A percentile compares a stretch with the other conserved stretches of the same genome.
Evolutionary conservation across 371 early-diverging fungal genomes (phyloP).

Genomic region (Chytridiales sp.): DNA sequence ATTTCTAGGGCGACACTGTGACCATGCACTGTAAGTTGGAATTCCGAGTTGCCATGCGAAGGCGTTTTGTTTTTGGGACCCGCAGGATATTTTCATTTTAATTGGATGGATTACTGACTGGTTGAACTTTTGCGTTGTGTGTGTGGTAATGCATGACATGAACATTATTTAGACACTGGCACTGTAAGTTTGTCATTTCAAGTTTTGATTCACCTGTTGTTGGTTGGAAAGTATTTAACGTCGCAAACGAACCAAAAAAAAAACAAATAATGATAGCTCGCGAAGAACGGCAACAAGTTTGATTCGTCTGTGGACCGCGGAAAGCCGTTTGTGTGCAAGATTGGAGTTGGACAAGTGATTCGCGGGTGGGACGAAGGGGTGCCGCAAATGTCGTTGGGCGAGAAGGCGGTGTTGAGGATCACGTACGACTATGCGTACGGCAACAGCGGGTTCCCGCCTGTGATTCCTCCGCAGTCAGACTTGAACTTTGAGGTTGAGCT

Average conservation of each 20-base stretch:
- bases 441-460: conserved; percentile 39
- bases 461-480: conserved; percentile 70
- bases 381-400: conserved; percentile 73
- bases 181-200: conserved; percentile 31
- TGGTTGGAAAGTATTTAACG: too few relatives aligned
- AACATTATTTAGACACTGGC: conserved; percentile 41
- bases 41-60: not conserved
- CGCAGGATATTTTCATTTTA: too few relatives aligned
- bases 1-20: conserved; percentile 44
- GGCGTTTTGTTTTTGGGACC: not conserved
- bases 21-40: conserved; percentile 46
- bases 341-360: conserved; percentile 94
- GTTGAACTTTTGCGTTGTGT: not conserved
- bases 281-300: conserved; percentile 70
- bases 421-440: conserved; percentile 56
- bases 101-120: too few relatives aligned
- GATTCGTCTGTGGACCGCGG: conserved; percentile 85
- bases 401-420: conserved; percentile 46
- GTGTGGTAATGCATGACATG: too few relatives aligned
- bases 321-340: conserved; percentile 71
- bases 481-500: conserved; percentile 86
- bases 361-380: conserved; percentile 83
- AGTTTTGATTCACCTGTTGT: not conserved
- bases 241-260: too few relatives aligned
- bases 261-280: conserved; percentile 19